phyloP scores from a whole-genome alignment of 352 stramenopile species.

The Globisporangium barbulae region DNA sequence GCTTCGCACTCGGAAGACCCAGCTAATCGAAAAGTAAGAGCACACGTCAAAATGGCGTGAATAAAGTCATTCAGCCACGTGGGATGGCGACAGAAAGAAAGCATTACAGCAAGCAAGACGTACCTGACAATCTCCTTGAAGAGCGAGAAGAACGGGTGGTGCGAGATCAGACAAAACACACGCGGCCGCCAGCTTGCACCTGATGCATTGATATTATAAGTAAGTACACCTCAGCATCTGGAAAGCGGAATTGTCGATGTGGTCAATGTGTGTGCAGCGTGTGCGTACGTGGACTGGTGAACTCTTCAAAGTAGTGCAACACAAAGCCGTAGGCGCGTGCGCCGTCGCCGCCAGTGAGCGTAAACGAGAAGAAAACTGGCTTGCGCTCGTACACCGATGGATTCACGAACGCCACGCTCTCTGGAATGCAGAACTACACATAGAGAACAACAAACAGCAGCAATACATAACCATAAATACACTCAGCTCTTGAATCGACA shows the following conservation, averaged over 20 bases:
- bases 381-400: constrained; percentile 55
- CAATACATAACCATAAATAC: not conserved
- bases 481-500: not conserved
- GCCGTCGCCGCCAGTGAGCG: constrained; percentile 71
- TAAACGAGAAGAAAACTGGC: constrained; percentile 79
- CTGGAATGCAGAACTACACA: constrained; percentile 69
- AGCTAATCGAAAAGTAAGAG: constrained; percentile 26
- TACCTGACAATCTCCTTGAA: constrained; percentile 77
- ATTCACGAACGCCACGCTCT: constrained; percentile 36
- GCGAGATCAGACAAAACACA: constrained; percentile 75
- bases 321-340: constrained; percentile 69
- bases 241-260: not conserved
- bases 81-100: not conserved
- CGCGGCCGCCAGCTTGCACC: constrained; percentile 38
- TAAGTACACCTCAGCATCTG: not conserved
- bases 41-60: not conserved
- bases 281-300: constrained; percentile 14
- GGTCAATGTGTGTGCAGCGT: not conserved
- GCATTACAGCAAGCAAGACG: not conserved
- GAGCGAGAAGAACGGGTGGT: constrained; percentile 79
- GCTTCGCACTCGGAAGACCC: constrained; percentile 47
- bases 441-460: not conserved
- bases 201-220: constrained; percentile 1
- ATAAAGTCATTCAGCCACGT: not conserved
- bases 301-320: constrained; percentile 53